Evolutionary conservation across 306 rosid genomes (phyloP).

Genomic region (Gastrolobium villosum): DNA sequence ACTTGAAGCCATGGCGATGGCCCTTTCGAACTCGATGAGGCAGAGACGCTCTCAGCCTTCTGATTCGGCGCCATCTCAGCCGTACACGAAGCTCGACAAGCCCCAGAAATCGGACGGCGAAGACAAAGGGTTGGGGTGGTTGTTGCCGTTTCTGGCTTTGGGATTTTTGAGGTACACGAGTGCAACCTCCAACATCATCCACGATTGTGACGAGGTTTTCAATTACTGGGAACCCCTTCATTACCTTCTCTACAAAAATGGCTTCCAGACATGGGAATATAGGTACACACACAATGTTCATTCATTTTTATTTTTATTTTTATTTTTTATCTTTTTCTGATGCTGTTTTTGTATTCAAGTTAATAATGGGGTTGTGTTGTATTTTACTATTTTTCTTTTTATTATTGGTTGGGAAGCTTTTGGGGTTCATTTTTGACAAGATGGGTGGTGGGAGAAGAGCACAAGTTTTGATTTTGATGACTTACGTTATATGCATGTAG

Average conservation of each 20-base stretch:
- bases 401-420: background rate
- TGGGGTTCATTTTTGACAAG: conserved; percentile 18
- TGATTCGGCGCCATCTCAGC: conserved; percentile 53
- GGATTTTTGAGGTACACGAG: conserved; percentile 90
- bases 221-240: conserved; percentile 99
- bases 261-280: conserved; percentile 99
- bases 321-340: background rate
- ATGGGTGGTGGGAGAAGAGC: conserved; percentile 15
- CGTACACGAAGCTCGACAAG: conserved; percentile 78
- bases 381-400: conserved; percentile 15
- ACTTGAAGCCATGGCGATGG: conserved; percentile 58
- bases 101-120: conserved; percentile 50
- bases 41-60: conserved; percentile 70
- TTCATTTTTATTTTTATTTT: background rate
- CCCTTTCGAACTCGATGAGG: conserved; percentile 49
- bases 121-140: conserved; percentile 75
- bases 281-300: conserved; percentile 54
- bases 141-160: conserved; percentile 66
- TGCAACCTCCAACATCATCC: conserved; percentile 90
- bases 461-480: conserved; percentile 19
- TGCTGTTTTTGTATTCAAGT: background rate
- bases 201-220: conserved; percentile 98
- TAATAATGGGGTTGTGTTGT: conserved; percentile 17
- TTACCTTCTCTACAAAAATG: conserved; percentile 93
- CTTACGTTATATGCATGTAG: background rate